Evolutionary conservation across 169 alveolate genomes (phyloP), one percentile per base, ranked within the genome.

Genomic region (Cryptosporidium baileyi): DNA sequence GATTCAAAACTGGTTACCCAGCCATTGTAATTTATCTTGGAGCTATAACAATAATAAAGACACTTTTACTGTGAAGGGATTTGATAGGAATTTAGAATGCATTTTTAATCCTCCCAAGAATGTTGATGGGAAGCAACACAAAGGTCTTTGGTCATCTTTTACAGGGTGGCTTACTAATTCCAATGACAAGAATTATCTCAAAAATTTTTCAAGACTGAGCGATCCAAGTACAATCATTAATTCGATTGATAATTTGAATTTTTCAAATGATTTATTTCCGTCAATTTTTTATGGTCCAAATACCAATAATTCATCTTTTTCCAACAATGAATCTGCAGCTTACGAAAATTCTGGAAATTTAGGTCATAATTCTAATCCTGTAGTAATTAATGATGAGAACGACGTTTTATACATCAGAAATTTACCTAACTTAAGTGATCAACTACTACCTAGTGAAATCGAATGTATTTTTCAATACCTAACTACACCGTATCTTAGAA

Each of bases 401-500:
- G 96, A 93, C 60, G 93, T 93, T 61, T 85, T 93, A 24, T 91
- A 92, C 81, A 89, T 93, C 17, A 80, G 67, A 67, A 82, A 63
- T 52, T 80, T 92, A 44, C 96, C 96, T 19, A 80, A 45, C 22
- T 80, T 89, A 17, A 92, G 93, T 49, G 92, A 90, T 28, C 82
- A 89, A 44, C 80, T 93, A 67, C 91, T 90, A 9, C 88, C 90
- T 28, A 81, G 94, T 24, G 96, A 93, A 80, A 82, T 91, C 3
- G 96, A 93, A 79, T 89, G 93, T 13, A 61, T 93, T 22, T 61
- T 93, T 15, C 96, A 93, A 88, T 93, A 93, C 81, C 91, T 93
- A 40, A 93, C 96, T 13, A 93, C 95, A 0, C 91, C 95, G 15
- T 93, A 93, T 80, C 90, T 93, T 52, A 88, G 96, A 22, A 93